Evolutionary conservation across 1,139 yeast genomes (phyloP).

Genomic region (Nakaseomyces glabratus): DNA sequence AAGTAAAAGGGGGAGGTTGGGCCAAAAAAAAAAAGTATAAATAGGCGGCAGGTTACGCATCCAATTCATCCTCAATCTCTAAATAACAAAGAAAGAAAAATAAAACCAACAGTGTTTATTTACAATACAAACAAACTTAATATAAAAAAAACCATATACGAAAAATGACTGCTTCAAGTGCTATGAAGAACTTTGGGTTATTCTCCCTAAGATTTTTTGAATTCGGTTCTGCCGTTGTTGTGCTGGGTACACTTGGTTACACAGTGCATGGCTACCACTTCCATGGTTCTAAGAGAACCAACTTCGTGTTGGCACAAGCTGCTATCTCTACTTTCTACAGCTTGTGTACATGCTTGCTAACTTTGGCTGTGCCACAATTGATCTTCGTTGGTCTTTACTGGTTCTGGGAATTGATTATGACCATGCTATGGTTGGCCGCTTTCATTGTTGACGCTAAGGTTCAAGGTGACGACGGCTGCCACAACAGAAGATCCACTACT

Average conservation of each 20-base stretch:
- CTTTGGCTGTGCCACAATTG: slow-evolving; percentile 12
- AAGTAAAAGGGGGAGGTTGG: too few species aligned
- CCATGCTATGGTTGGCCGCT: slow-evolving; percentile 22
- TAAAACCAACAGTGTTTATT: too few species aligned
- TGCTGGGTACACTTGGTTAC: slow-evolving; percentile 21
- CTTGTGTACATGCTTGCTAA: slow-evolving; percentile 12
- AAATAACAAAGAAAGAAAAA: not conserved
- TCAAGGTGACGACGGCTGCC: slow-evolving; percentile 20
- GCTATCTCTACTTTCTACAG: slow-evolving; percentile 20
- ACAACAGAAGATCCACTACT: slow-evolving; percentile 8
- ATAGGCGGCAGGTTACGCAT: not conserved
- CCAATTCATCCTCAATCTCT: not conserved
- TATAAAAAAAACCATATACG: not conserved
- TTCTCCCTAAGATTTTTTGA: slow-evolving; percentile 15
- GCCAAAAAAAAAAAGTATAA: slow-evolving; percentile 2
- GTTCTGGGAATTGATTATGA: slow-evolving; percentile 17
- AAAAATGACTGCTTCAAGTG: not conserved
- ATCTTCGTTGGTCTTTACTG: slow-evolving; percentile 18
- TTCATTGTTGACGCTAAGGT: slow-evolving; percentile 24
- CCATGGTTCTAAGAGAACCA: slow-evolving; percentile 19
- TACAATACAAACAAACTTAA: not conserved
- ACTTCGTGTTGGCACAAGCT: slow-evolving; percentile 23
- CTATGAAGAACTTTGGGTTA: not conserved
- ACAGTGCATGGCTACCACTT: slow-evolving; percentile 14
- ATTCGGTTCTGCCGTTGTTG: slow-evolving; percentile 20